Evolutionary conservation across 805 yeast genomes (phyloP).

Genomic region (Cyberlindnera lachancei): DNA sequence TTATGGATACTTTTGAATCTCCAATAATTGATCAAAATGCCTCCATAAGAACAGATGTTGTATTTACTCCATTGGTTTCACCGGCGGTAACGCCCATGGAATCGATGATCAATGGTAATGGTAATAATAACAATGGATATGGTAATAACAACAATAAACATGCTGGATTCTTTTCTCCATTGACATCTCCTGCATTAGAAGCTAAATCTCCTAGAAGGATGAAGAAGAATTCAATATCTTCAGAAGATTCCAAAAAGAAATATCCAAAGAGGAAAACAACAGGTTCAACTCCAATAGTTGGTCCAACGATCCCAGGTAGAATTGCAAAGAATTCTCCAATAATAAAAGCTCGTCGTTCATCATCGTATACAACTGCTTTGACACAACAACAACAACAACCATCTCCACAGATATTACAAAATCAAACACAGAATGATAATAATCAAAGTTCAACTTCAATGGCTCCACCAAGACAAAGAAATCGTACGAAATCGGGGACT

Average conservation of each 20-base stretch:
- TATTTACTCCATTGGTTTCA: constrained; percentile 69
- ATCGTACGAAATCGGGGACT: constrained; percentile 13
- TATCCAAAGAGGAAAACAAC: constrained; percentile 32
- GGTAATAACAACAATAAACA: constrained; percentile 8
- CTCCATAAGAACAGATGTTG: constrained; percentile 45
- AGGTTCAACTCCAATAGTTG: constrained; percentile 30
- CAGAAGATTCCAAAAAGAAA: constrained; percentile 20
- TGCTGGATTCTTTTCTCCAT: constrained; percentile 32
- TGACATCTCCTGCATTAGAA: constrained; percentile 63
- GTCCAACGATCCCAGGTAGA: constrained; percentile 28
- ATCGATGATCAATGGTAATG: constrained; percentile 10
- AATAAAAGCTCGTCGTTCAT: constrained; percentile 23
- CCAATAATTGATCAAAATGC: constrained; percentile 11
- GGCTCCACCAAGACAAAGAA: constrained; percentile 18
- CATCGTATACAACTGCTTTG: constrained; percentile 7
- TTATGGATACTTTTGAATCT: constrained; percentile 12
- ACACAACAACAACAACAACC: constrained; percentile 5
- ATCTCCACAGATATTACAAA: constrained; percentile 3
- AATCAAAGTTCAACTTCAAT: constrained; percentile 4
- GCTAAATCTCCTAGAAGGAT: constrained; percentile 28
- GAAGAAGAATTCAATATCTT: constrained; percentile 14
- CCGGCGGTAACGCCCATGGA: constrained; percentile 68
- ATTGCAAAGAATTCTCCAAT: constrained; percentile 32
- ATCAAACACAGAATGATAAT: background rate
- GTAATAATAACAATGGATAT: constrained; percentile 5